phyloP scores from a whole-genome alignment of 345 rosid genomes.

The Ceriops zippeliana region DNA sequence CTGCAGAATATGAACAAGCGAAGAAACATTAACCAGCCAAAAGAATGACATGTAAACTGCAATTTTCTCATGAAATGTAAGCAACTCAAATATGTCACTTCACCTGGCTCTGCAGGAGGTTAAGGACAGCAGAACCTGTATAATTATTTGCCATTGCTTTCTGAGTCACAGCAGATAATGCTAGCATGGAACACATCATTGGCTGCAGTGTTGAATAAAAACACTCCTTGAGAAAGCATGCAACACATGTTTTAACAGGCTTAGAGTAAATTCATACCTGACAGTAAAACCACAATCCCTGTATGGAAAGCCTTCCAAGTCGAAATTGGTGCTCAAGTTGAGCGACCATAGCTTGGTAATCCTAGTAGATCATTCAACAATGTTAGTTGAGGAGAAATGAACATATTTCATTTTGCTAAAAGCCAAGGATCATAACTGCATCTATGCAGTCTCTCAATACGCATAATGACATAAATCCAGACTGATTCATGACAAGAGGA shows the following conservation, averaged over 20 bases:
- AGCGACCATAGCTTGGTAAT: constrained; percentile 90
- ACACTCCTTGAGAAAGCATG: constrained; percentile 19
- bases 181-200: constrained; percentile 88
- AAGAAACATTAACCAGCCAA: background rate
- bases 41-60: background rate
- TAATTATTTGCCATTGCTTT: constrained; percentile 73
- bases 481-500: no score
- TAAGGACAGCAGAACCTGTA: constrained; percentile 87
- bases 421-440: background rate
- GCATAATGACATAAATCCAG: no score
- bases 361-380: constrained; percentile 42
- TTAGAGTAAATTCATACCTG: constrained; percentile 50
- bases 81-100: background rate
- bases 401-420: background rate
- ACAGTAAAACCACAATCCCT: constrained; percentile 98
- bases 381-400: background rate
- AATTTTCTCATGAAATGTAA: background rate
- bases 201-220: constrained; percentile 49
- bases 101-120: constrained; percentile 95
- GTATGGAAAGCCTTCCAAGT: constrained; percentile 91
- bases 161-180: constrained; percentile 67
- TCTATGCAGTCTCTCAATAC: no score
- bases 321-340: constrained; percentile 98
- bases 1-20: background rate
- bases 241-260: constrained; percentile 4